Evolutionary conservation across 2,329 filamentous ascomycete genomes (phyloP).

Genomic region (Aphanoascus verrucosus): DNA sequence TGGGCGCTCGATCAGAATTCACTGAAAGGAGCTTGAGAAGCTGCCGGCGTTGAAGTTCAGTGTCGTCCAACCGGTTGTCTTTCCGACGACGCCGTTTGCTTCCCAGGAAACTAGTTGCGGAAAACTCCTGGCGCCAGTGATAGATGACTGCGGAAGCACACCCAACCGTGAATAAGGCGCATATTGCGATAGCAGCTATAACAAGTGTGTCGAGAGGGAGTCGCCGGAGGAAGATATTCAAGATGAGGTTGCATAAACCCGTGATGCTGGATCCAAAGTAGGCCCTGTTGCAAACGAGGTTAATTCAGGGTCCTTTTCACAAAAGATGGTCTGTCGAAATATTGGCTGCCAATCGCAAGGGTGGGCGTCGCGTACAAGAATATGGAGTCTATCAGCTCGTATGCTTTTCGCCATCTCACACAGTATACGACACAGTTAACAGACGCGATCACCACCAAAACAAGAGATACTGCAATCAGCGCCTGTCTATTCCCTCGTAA

Average conservation of each 20-base stretch:
- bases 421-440: slow-evolving; percentile 20
- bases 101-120: neutral
- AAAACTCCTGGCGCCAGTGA: slow-evolving; percentile 9
- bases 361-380: slow-evolving; percentile 23
- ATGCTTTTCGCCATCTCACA: slow-evolving; percentile 18
- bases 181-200: slow-evolving; percentile 22
- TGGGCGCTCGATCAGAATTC: slow-evolving; percentile 21
- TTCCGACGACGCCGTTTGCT: slow-evolving; percentile 5
- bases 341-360: neutral
- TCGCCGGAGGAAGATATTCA: slow-evolving; percentile 25
- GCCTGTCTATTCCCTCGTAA: slow-evolving; percentile 20
- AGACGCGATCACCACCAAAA: slow-evolving; percentile 23
- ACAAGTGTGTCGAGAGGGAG: slow-evolving; percentile 23
- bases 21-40: slow-evolving; percentile 30
- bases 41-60: slow-evolving; percentile 33
- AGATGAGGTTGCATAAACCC: slow-evolving; percentile 26
- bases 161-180: slow-evolving; percentile 22
- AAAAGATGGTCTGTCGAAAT: neutral
- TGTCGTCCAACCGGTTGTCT: slow-evolving; percentile 21
- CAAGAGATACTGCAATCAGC: slow-evolving; percentile 21
- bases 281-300: slow-evolving; percentile 11
- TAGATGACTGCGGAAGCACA: slow-evolving; percentile 23
- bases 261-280: slow-evolving; percentile 23
- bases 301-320: neutral
- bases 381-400: slow-evolving; percentile 23